phyloP scores from a whole-genome alignment of 73 alveolate genomes.

The Paramecium caudatum region DNA sequence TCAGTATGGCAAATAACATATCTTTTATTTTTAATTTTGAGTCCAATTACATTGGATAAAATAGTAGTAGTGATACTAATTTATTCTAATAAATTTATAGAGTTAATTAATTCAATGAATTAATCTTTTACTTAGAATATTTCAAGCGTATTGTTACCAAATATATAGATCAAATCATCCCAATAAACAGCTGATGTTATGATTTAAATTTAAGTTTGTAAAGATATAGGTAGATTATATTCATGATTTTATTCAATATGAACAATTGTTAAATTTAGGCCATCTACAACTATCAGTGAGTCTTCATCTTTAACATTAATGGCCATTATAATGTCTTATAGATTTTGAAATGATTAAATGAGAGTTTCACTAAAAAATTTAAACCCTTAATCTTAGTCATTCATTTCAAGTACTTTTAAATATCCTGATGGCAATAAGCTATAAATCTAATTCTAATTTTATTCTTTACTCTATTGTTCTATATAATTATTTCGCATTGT shows the following conservation, averaged over 20 bases:
- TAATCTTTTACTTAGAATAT: background rate
- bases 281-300: conserved; percentile 6
- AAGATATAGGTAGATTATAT: background rate
- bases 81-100: background rate
- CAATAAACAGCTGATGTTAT: background rate
- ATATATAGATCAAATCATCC: background rate
- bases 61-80: background rate
- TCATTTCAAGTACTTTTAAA: conserved; percentile 22
- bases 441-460: background rate
- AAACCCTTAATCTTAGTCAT: background rate
- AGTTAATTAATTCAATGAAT: background rate
- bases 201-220: background rate
- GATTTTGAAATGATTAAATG: background rate
- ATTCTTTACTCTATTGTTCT: conserved; percentile 1
- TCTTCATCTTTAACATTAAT: background rate
- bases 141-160: background rate
- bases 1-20: background rate
- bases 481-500: background rate
- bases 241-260: background rate
- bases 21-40: background rate
- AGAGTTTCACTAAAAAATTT: background rate
- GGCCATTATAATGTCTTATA: background rate
- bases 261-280: background rate
- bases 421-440: conserved; percentile 6
- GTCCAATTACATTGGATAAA: background rate